These are phyloP conservation scores for Ichthyophonus hoferi DNA, from an alignment of 208 protist species.

Conservation along the genomic window DNA sequence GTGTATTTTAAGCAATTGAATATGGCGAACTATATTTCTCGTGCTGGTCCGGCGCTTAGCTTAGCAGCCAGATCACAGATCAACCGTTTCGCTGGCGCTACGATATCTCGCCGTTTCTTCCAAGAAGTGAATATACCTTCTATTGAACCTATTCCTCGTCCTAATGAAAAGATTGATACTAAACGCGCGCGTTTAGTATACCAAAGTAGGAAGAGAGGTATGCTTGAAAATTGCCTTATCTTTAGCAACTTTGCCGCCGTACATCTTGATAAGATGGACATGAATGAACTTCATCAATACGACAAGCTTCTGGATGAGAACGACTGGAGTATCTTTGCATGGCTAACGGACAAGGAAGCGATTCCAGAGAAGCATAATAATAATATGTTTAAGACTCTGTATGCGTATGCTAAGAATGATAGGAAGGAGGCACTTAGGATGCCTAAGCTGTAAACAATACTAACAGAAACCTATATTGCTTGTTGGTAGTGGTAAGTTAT, in stretches of 20 bases:
- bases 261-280: conserved; percentile 4
- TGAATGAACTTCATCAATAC: conserved; percentile 24
- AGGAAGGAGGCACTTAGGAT: not conserved
- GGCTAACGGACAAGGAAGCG: conserved; percentile 24
- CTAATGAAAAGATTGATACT: not conserved
- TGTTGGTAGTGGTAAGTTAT: no score
- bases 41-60: no score
- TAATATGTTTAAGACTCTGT: conserved; percentile 16
- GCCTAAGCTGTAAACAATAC: conserved; percentile 9
- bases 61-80: no score
- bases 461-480: no score
- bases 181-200: conserved; percentile 33
- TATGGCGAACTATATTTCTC: no score
- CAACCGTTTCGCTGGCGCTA: no score
- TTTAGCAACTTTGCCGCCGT: conserved; percentile 25
- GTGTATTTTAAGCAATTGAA: no score
- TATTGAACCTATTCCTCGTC: not conserved
- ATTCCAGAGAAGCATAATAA: conserved; percentile 37
- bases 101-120: not conserved
- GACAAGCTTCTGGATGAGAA: conserved; percentile 46
- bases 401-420: conserved; percentile 23
- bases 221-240: conserved; percentile 45
- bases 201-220: conserved; percentile 44
- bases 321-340: conserved; percentile 50
- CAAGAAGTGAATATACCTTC: conserved; percentile 2